phyloP scores from a whole-genome alignment of 164 flowering plant species.

The Tetracentron sinense region DNA sequence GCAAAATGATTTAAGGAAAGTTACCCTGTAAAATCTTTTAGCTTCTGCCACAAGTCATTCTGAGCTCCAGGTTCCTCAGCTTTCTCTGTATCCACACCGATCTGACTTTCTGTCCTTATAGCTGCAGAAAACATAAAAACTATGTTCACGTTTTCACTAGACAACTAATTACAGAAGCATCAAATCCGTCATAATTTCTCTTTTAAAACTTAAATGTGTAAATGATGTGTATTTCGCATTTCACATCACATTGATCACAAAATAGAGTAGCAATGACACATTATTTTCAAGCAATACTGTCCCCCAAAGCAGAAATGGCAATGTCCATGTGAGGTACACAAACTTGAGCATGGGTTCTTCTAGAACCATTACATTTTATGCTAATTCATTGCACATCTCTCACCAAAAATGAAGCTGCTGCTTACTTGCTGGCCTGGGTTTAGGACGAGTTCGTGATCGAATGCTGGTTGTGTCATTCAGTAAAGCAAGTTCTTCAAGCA shows the following conservation, averaged over 20 bases:
- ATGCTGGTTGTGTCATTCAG: slow-evolving; percentile 36
- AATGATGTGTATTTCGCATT: not conserved
- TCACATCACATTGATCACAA: not conserved
- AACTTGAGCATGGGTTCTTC: not conserved
- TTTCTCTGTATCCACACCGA: slow-evolving; percentile 28
- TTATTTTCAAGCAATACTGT: not conserved
- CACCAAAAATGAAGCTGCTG: slow-evolving; percentile 4
- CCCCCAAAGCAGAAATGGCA: not conserved
- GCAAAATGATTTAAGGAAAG: not conserved
- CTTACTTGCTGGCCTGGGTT: slow-evolving; percentile 52
- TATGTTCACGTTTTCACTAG: slow-evolving; percentile 6
- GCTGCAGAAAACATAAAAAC: slow-evolving; percentile 35
- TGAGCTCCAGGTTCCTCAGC: slow-evolving; percentile 49
- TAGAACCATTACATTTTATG: not conserved
- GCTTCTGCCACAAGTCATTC: slow-evolving; percentile 52
- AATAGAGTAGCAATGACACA: not conserved
- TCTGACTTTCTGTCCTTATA: slow-evolving; percentile 33
- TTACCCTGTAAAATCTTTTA: slow-evolving; percentile 85
- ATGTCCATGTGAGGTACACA: not conserved
- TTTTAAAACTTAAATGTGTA: not conserved
- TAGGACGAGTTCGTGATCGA: slow-evolving; percentile 52
- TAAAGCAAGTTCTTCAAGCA: slow-evolving; percentile 79
- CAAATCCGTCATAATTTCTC: not conserved
- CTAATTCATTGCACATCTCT: slow-evolving; percentile 4
- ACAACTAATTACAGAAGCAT: not conserved